These are phyloP conservation scores for Trypanosoma lewisi DNA, from an alignment of 208 protist species.

Conservation along the genomic window DNA sequence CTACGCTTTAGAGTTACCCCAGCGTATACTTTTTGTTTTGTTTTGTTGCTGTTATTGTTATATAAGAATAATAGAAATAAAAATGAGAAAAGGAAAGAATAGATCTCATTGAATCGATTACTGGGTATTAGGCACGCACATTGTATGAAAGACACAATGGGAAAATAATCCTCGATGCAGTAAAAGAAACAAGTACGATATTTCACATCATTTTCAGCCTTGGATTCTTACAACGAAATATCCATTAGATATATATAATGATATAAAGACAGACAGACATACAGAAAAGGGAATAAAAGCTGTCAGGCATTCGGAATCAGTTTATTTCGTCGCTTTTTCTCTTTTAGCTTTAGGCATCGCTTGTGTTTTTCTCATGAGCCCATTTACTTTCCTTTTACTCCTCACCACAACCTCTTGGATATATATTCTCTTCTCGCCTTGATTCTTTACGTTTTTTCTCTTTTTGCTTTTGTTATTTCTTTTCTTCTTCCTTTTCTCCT, in stretches of 20 bases:
- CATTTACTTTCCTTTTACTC: slow-evolving; percentile 1
- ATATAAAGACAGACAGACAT: background rate
- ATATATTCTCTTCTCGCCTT: background rate
- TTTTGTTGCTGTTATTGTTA: no score
- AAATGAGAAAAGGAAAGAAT: no score
- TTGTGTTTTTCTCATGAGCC: background rate
- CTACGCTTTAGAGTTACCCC: no score
- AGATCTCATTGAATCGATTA: no score
- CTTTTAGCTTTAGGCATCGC: no score
- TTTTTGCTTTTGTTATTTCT: background rate
- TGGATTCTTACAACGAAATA: background rate
- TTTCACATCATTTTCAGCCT: background rate
- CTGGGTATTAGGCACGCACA: no score
- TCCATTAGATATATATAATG: background rate
- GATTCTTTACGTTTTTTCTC: slow-evolving; percentile 3
- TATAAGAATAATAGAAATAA: no score
- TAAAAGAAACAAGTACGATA: background rate
- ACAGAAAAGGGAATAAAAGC: background rate
- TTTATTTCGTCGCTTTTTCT: background rate
- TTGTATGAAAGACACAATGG: background rate
- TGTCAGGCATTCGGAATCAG: background rate
- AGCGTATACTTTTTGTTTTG: no score
- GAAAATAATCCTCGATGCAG: background rate
- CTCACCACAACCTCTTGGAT: background rate
- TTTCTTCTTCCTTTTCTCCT: no score